These are phyloP conservation scores for Miamiensis avidus DNA, from an alignment of 169 alveolate species.

Conservation along the genomic window DNA sequence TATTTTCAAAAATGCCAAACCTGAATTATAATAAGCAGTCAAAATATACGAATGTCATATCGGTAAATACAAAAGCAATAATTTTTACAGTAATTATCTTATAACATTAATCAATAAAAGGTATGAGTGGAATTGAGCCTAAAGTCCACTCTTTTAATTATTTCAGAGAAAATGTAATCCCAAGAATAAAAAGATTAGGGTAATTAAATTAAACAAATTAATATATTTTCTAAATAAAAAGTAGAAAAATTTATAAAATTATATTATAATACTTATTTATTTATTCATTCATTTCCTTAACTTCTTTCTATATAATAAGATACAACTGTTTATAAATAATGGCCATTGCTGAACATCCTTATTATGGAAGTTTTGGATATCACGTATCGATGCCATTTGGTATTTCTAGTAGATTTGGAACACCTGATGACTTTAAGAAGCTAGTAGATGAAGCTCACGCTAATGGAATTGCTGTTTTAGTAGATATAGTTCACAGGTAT, in stretches of 20 bases:
- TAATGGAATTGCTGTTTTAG: conserved; percentile 77
- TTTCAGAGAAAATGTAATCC: conserved; percentile 87
- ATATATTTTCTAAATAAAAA: too few species aligned
- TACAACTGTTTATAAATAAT: conserved; percentile 76
- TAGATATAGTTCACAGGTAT: conserved; percentile 85
- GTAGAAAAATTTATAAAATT: too few species aligned
- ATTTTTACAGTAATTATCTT: too few species aligned
- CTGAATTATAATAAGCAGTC: conserved; percentile 65
- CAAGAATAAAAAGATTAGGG: conserved; percentile 89
- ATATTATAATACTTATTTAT: conserved; percentile 44
- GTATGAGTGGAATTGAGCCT: conserved; percentile 77
- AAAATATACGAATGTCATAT: conserved; percentile 92
- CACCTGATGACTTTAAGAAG: conserved; percentile 90
- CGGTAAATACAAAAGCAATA: too few species aligned
- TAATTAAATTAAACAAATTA: too few species aligned
- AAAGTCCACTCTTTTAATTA: conserved; percentile 85
- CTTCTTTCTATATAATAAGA: not conserved
- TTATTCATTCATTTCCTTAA: not conserved
- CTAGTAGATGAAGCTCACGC: conserved; percentile 90
- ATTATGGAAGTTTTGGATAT: conserved; percentile 90
- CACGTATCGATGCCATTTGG: conserved; percentile 92
- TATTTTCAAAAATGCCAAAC: conserved; percentile 70
- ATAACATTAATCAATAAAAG: not conserved
- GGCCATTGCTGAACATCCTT: conserved; percentile 92
- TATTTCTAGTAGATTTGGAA: conserved; percentile 88